These are phyloP conservation scores for Geotrichum restrictum DNA, from an alignment of 1,139 yeast genomes.

Conservation along the genomic window DNA sequence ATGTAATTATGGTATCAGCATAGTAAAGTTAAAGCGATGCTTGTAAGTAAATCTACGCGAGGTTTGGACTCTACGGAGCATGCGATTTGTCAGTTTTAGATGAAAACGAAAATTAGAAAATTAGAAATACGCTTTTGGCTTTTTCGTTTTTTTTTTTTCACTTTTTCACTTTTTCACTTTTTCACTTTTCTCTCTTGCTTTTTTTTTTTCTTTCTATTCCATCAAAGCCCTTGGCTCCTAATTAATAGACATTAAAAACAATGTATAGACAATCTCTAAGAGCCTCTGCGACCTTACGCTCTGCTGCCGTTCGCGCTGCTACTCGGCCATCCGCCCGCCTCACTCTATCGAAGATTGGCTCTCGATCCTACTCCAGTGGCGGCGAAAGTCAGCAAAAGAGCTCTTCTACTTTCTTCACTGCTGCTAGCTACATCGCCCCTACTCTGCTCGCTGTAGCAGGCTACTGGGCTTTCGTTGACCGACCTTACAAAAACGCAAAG, in stretches of 20 bases:
- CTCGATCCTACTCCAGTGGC: constrained; percentile 15
- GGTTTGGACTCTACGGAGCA: background rate
- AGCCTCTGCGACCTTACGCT: constrained; percentile 6
- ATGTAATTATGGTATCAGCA: background rate
- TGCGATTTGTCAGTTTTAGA: background rate
- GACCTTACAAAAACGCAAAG: constrained; percentile 7
- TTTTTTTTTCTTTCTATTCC: background rate
- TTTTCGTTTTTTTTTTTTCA: background rate
- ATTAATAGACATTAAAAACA: background rate
- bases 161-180: constrained; percentile 1
- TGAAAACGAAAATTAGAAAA: constrained; percentile 1
- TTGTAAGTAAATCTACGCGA: background rate
- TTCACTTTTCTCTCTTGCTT: background rate
- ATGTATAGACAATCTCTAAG: constrained; percentile 16
- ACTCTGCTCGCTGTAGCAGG: constrained; percentile 15
- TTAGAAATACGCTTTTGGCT: constrained; percentile 6
- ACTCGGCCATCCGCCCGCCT: constrained; percentile 11
- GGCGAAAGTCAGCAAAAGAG: background rate
- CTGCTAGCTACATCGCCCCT: constrained; percentile 14
- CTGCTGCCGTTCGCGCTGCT: constrained; percentile 7
- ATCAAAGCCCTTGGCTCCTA: background rate
- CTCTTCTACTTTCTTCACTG: background rate
- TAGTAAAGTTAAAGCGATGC: too few species aligned
- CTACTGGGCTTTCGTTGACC: constrained; percentile 12
- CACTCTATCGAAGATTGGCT: background rate